A percentile compares a stretch with the other conserved stretches of the same genome.
Evolutionary conservation across 2,329 filamentous ascomycete genomes (phyloP).

Genomic region (Furcasterigmium furcatum): DNA sequence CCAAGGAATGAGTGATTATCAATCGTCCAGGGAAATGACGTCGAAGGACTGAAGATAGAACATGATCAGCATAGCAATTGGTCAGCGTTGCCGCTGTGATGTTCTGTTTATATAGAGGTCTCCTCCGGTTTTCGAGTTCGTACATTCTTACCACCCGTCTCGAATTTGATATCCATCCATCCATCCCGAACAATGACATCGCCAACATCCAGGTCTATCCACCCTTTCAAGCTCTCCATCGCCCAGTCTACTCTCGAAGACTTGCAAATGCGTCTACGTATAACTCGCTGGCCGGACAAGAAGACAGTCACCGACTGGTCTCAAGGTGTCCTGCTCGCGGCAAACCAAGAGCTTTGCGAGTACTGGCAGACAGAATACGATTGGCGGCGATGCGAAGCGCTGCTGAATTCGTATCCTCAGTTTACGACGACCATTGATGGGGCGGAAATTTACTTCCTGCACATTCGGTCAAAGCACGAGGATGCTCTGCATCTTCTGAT

Average conservation of each 20-base stretch:
- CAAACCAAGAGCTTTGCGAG: slow-evolving; percentile 4
- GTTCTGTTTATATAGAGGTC: no score
- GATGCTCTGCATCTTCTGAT: slow-evolving; percentile 8
- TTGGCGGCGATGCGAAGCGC: slow-evolving; percentile 8
- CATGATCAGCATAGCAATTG: no score
- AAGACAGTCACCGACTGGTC: slow-evolving; percentile 6
- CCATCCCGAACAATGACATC: no score
- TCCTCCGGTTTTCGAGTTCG: no score
- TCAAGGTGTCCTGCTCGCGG: slow-evolving; percentile 5
- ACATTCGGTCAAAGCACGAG: slow-evolving; percentile 7
- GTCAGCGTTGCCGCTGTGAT: no score
- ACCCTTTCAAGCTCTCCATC: slow-evolving; percentile 4
- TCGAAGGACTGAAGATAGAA: no score
- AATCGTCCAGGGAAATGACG: no score
- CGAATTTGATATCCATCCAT: no score
- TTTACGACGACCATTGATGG: slow-evolving; percentile 7
- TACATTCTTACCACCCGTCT: no score
- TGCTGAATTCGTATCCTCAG: slow-evolving; percentile 9
- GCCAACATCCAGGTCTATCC: slow-evolving; percentile 1
- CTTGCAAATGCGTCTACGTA: slow-evolving; percentile 4
- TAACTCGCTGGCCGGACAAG: slow-evolving; percentile 5
- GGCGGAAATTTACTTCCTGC: slow-evolving; percentile 5
- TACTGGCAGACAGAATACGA: slow-evolving; percentile 8
- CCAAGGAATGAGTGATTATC: no score
- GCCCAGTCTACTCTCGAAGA: slow-evolving; percentile 3